Conservation (phyloP, 1,284 basidiomycete genomes). For the Pisolithus thermaeus region DNA sequence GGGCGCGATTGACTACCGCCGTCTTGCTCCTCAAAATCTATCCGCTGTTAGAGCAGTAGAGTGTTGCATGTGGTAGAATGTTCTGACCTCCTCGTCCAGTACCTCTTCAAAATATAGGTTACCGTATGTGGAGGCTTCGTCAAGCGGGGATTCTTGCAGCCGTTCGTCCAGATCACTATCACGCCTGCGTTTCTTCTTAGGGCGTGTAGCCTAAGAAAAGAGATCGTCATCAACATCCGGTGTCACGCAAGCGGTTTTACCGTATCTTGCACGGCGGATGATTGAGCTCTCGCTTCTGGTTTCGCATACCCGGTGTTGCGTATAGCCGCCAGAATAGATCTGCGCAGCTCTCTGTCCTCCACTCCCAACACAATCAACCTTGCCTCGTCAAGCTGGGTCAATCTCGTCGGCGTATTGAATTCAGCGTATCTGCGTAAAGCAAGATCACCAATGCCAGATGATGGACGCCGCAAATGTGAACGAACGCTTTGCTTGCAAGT, state of each 20-base stretch:
- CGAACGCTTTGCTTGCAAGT: slow-evolving; percentile 74
- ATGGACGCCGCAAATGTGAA: slow-evolving; percentile 9
- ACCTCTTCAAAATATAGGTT: slow-evolving; percentile 70
- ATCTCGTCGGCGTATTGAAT: slow-evolving; percentile 55
- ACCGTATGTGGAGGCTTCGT: slow-evolving; percentile 45
- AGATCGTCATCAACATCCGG: slow-evolving; percentile 10
- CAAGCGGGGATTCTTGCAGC: slow-evolving; percentile 45
- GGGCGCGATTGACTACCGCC: slow-evolving; percentile 83
- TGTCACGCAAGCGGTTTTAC: slow-evolving; percentile 17
- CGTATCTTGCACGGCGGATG: slow-evolving; percentile 14
- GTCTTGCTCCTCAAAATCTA: slow-evolving; percentile 58
- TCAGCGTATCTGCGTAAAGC: slow-evolving; percentile 60
- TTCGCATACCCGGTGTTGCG: slow-evolving; percentile 53
- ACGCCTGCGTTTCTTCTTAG: slow-evolving; percentile 49
- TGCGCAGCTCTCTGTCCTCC: slow-evolving; percentile 65
- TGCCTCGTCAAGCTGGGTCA: slow-evolving; percentile 53
- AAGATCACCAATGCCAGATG: background rate
- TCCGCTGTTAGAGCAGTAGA: background rate
- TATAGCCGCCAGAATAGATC: slow-evolving; percentile 55
- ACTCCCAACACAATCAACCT: slow-evolving; percentile 56
- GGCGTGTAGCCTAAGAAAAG: slow-evolving; percentile 35
- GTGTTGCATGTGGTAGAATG: background rate
- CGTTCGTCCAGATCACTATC: slow-evolving; percentile 51
- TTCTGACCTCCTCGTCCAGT: slow-evolving; percentile 58
- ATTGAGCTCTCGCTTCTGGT: background rate